A percentile compares a stretch with the other conserved stretches of the same genome.
These are phyloP conservation scores for Suillus bovinus DNA, from an alignment of 768 basidiomycete species.

Conservation along the genomic window DNA sequence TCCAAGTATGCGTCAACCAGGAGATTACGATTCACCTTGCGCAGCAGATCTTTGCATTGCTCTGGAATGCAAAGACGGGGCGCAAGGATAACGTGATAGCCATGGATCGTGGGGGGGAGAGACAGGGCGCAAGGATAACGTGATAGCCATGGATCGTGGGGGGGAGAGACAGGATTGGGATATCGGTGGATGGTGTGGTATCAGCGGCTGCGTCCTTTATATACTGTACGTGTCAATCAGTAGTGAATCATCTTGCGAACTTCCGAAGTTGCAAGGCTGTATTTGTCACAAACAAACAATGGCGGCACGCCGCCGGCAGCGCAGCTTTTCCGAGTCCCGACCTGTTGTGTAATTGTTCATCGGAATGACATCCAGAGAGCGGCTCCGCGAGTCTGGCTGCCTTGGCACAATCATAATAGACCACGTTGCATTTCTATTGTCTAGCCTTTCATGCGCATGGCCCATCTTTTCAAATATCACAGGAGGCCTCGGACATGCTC, in stretches of 20 bases:
- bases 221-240: background rate
- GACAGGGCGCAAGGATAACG: background rate
- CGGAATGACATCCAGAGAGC: too few relatives aligned
- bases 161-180: background rate
- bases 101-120: background rate
- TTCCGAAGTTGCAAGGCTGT: background rate
- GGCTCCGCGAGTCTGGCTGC: too few relatives aligned
- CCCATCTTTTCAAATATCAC: background rate
- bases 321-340: background rate
- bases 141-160: background rate
- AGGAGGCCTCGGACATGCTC: background rate
- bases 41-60: background rate
- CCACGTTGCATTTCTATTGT: too few relatives aligned
- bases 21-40: background rate
- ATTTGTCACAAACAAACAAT: background rate
- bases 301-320: too few relatives aligned
- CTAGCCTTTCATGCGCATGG: background rate
- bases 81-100: background rate
- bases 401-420: too few relatives aligned
- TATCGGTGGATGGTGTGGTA: background rate
- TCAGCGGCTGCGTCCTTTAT: background rate
- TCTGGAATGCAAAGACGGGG: constrained; percentile 2
- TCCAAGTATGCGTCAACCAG: background rate
- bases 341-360: too few relatives aligned
- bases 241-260: background rate